phyloP scores from a whole-genome alignment of 345 rosid species.

The Limnanthes douglasii region DNA sequence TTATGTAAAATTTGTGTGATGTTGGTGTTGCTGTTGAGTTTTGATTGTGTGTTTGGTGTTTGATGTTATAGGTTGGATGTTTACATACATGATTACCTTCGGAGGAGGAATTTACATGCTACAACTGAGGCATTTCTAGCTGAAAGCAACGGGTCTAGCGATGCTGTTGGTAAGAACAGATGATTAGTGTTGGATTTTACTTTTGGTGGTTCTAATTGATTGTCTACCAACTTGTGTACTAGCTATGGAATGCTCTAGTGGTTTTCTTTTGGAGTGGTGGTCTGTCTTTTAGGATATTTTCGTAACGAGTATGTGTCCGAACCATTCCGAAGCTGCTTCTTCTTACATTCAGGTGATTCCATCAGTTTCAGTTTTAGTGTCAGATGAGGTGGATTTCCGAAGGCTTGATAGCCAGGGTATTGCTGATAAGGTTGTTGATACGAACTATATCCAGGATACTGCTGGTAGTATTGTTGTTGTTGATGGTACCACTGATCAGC shows the following conservation, averaged over 20 bases:
- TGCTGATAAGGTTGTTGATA: too few species aligned
- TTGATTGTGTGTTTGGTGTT: not conserved
- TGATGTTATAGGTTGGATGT: conserved; percentile 40
- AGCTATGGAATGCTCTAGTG: conserved; percentile 55
- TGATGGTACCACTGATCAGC: too few species aligned
- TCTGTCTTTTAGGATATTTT: conserved; percentile 67
- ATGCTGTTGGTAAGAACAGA: conserved; percentile 49
- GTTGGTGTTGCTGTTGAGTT: too few species aligned
- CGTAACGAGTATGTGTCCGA: conserved; percentile 34
- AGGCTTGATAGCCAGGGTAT: too few species aligned
- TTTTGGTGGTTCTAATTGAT: too few species aligned
- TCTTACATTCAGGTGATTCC: conserved; percentile 48
- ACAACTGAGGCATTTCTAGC: conserved; percentile 47
- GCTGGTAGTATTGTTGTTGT: too few species aligned
- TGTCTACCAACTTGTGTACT: conserved; percentile 7
- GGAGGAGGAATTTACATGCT: conserved; percentile 43
- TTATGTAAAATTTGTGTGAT: too few species aligned
- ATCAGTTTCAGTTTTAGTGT: too few species aligned
- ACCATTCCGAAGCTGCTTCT: conserved; percentile 42
- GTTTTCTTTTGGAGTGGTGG: too few species aligned
- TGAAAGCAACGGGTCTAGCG: conserved; percentile 39
- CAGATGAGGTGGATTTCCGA: too few species aligned
- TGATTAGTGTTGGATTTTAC: too few species aligned
- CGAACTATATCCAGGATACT: too few species aligned
- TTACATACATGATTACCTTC: conserved; percentile 46